phyloP scores from a whole-genome alignment of 1,139 yeast genomes.

The Suhomyces chickasaworum region DNA sequence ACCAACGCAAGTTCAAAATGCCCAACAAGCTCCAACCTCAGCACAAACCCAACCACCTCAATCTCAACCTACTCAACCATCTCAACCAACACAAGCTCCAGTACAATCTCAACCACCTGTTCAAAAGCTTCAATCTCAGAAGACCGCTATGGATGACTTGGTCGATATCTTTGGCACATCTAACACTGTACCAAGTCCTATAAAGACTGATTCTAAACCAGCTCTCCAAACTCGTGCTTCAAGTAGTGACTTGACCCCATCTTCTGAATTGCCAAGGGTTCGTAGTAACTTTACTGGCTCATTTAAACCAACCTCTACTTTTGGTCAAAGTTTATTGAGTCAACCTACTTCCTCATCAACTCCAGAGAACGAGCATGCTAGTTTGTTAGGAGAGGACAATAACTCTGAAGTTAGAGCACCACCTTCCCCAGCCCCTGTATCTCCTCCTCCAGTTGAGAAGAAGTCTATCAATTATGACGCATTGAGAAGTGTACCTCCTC shows the following conservation, averaged over 20 bases:
- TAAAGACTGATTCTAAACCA: slow-evolving; percentile 19
- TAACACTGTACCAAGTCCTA: slow-evolving; percentile 26
- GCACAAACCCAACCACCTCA: slow-evolving; percentile 18
- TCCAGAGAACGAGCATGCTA: slow-evolving; percentile 27
- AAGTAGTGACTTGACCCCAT: slow-evolving; percentile 41
- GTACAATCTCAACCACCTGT: slow-evolving; percentile 17
- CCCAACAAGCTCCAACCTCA: slow-evolving; percentile 9
- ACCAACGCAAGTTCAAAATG: slow-evolving; percentile 13
- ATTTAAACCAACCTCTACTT: slow-evolving; percentile 62
- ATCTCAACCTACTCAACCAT: slow-evolving; percentile 13
- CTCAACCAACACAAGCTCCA: slow-evolving; percentile 13
- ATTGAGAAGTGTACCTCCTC: slow-evolving; percentile 51
- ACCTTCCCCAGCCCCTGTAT: slow-evolving; percentile 9
- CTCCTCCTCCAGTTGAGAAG: slow-evolving; percentile 14
- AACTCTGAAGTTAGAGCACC: slow-evolving; percentile 11
- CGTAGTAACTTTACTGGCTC: slow-evolving; percentile 41
- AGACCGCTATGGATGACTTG: slow-evolving; percentile 68
- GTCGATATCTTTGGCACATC: slow-evolving; percentile 57
- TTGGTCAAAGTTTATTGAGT: slow-evolving; percentile 61
- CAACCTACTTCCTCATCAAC: slow-evolving; percentile 26
- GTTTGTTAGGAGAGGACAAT: slow-evolving; percentile 33
- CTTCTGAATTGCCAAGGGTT: slow-evolving; percentile 39
- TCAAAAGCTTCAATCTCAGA: slow-evolving; percentile 29
- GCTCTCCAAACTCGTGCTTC: slow-evolving; percentile 30
- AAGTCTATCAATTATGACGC: slow-evolving; percentile 48